Percentiles rank a stretch among this genome's conserved stretches.
Conservation (phyloP, 1,284 basidiomycete genomes). For the Rhodotorula mucilaginosa region DNA sequence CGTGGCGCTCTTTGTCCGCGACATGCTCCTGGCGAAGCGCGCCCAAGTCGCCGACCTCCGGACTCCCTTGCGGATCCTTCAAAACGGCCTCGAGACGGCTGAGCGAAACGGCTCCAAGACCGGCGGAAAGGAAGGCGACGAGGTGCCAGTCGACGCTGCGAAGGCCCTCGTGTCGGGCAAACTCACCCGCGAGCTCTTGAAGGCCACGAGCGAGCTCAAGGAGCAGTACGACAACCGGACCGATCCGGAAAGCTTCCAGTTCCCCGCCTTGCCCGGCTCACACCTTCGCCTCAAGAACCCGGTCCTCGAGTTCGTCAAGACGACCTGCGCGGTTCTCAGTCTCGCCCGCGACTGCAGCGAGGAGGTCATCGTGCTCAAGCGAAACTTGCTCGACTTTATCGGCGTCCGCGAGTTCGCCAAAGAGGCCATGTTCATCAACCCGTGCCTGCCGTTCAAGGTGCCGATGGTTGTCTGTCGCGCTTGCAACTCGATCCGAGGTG, state of each 20-base stretch:
- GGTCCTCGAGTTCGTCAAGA: constrained; percentile 86
- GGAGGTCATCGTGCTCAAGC: constrained; percentile 83
- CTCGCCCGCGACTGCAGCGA: constrained; percentile 74
- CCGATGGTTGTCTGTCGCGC: constrained; percentile 84
- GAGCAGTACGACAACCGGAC: constrained; percentile 62
- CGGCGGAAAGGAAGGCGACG: constrained; percentile 66
- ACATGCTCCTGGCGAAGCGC: constrained; percentile 74
- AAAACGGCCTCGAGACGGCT: constrained; percentile 58
- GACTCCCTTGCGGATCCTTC: constrained; percentile 71
- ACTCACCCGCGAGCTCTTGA: constrained; percentile 78
- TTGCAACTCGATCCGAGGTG: constrained; percentile 73
- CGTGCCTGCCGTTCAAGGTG: constrained; percentile 85
- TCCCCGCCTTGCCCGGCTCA: constrained; percentile 85
- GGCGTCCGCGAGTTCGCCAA: constrained; percentile 73
- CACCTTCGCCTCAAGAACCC: constrained; percentile 73
- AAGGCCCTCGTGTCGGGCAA: constrained; percentile 73
- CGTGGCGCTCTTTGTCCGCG: constrained; percentile 80
- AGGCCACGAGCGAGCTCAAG: constrained; percentile 57
- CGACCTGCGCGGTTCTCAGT: constrained; percentile 73
- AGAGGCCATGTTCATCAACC: constrained; percentile 82
- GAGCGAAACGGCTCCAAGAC: constrained; percentile 64
- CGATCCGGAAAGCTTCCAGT: constrained; percentile 62
- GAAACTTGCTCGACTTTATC: constrained; percentile 84
- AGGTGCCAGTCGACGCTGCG: constrained; percentile 55
- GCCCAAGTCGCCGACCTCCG: constrained; percentile 56